phyloP scores from a whole-genome alignment of 2,329 filamentous ascomycete species.

The Colletotrichum abscissum region DNA sequence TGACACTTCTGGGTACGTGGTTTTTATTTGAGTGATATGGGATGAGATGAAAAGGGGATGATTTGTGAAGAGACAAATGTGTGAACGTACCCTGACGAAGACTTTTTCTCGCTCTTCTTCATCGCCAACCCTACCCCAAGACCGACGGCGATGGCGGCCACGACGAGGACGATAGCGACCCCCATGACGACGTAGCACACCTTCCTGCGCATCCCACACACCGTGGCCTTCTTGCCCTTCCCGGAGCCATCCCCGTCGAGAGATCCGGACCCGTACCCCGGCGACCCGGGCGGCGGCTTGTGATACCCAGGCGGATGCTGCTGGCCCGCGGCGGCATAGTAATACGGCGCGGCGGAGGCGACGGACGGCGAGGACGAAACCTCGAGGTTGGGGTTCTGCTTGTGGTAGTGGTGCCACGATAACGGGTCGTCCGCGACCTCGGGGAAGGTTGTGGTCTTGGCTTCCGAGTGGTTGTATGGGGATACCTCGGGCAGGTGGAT shows the following conservation, averaged over 20 bases:
- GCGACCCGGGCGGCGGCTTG: constrained; percentile 1
- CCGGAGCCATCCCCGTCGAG: constrained; percentile 4
- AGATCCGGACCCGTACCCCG: neutral
- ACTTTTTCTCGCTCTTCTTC: neutral
- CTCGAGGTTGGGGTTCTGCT: constrained; percentile 21
- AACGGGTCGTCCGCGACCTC: constrained; percentile 16
- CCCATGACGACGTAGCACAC: constrained; percentile 38
- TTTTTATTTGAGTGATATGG: too few species aligned
- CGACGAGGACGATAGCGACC: constrained; percentile 34
- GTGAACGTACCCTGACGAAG: constrained; percentile 8
- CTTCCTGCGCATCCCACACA: constrained; percentile 39
- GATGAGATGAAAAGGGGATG: neutral
- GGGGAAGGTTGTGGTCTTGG: constrained; percentile 14
- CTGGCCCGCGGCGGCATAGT: constrained; percentile 4
- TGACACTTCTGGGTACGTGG: neutral
- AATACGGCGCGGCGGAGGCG: neutral
- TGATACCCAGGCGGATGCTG: constrained; percentile 18
- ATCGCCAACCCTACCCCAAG: constrained; percentile 39
- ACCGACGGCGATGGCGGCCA: constrained; percentile 39
- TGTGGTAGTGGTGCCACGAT: constrained; percentile 18
- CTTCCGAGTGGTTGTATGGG: constrained; percentile 10
- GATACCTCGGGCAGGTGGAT: constrained; percentile 21
- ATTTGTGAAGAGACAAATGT: neutral
- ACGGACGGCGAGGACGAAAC: neutral
- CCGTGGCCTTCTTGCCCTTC: neutral